Conservation (phyloP, 108 stramenopile genomes). For the Fragilaria crotonensis region DNA sequence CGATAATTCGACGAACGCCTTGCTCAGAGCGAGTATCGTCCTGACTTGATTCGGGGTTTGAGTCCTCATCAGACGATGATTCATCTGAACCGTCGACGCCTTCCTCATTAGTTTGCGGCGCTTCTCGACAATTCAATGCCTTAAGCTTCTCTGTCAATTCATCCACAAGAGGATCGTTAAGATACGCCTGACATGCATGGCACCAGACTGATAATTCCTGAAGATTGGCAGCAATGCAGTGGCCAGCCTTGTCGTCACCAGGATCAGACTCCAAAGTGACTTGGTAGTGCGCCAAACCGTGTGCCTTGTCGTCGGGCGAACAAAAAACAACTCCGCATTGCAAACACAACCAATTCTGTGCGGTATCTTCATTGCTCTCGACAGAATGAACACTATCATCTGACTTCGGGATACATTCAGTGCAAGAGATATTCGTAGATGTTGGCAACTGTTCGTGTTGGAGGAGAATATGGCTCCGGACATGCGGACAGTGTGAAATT, state of each 20-base stretch:
- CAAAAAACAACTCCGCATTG: conserved; percentile 49
- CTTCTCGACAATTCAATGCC: no score
- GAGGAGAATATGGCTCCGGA: conserved; percentile 13
- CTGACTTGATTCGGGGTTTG: no score
- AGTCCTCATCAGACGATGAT: no score
- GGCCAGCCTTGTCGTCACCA: conserved; percentile 19
- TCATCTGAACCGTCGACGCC: no score
- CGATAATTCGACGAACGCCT: no score
- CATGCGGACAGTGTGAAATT: conserved; percentile 62
- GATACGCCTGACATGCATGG: conserved; percentile 55
- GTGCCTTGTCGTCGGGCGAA: conserved; percentile 65
- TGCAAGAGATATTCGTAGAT: conserved; percentile 3
- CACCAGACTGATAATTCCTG: conserved; percentile 79
- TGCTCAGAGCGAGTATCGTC: no score
- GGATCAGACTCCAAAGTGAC: conserved; percentile 25
- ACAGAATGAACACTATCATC: conserved; percentile 3
- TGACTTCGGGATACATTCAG: neutral
- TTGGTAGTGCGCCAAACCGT: conserved; percentile 56
- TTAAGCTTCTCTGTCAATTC: conserved; percentile 32
- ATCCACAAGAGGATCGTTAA: conserved; percentile 29
- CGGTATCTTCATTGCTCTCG: neutral
- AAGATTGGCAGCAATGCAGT: conserved; percentile 60
- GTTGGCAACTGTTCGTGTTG: neutral
- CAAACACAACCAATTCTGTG: conserved; percentile 74
- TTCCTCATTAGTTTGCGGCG: no score